Base-by-base conservation (phyloP, 805 yeast genomes). In the Nakazawaea siamensis region DNA sequence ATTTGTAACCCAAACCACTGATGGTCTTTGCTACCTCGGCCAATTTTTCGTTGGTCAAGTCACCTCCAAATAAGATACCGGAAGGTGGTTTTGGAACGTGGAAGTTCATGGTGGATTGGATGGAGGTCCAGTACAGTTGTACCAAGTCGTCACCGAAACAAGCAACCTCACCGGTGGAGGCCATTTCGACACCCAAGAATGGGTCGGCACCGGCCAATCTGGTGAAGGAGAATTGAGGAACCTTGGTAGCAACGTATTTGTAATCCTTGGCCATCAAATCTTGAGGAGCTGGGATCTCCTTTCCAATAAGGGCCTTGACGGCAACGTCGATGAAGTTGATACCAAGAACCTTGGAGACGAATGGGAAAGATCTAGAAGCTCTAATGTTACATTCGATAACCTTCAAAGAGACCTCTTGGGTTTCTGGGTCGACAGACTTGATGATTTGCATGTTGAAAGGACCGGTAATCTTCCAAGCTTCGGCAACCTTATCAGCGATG, bases 181-280 rank as follows among this genome's bases (percentile, higher is more conserved):
- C 80, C 99, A 92, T 92, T 67, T 92, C 99, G 47, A 92, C 98
- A 45, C 98, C 98, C 55, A 92, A 70, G 72, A 84, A 88, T 44
- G 99, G 99, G 61, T 92, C 99, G 33, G 99, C 99, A 47, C 98
- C 99, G 14, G 97, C 97, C 52, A 92, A 71, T 67, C 99, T 80
- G 26, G 97, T 88, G 69, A 92, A 92, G 6, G 97, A 90, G 64
- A 92, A 92, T 66, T 92, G 99, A 31, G 99, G 98, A 37, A 90
- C 97, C 66, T 92, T 92, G 37, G 94, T 83, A 33, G 97, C 97
- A 54, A 90, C 97, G 52, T 86, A 83, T 48, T 73, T 66, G 60
- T 85, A 83, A 39, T 68, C 50, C 50, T 69, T 66, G 38, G 67
- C 68, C 97, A 92, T 90, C 57, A 90, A 69, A 55, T 92, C 80